Base-by-base conservation (phyloP, 139 green algal genomes). In the Zygnema cylindricum region DNA sequence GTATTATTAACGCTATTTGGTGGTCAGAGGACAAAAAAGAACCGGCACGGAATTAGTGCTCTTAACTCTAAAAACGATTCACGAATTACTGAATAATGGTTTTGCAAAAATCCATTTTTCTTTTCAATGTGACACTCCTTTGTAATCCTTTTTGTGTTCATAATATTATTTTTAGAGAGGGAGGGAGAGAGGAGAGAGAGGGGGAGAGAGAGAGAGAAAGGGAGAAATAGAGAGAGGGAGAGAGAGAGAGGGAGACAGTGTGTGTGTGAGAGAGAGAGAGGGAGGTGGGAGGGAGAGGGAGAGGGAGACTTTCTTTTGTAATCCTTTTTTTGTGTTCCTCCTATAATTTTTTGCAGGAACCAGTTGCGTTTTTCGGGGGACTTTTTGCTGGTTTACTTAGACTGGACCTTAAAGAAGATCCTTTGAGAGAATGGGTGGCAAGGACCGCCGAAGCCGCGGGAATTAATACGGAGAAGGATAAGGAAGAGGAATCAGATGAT, bases 331-430 rank as follows among this genome's bases (percentile, higher is more conserved):
- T n/a, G n/a, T n/a, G n/a, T 63, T 63, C 16, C 16, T 25, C 16
- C 16, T 63, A 25, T 7, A 63, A 63, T 63, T 7, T 16, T 63
- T 63, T 82, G 33, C 54, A 91, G 77, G 86, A 91, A n/a, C 86
- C 86, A 22, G 71, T 91, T 21, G 86, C 86, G 2, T 91, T 91
- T 39, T 71, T 91, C 25, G 86, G 86, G 30, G 86, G 86, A 23
- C 23, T 91, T 42, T 69, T 91, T 30, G 86, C 86, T 38, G 86
- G 86, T 35, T n/a, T 91, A 23, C 55, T 91, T 22, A 76, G 86
- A 3, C 77, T 91, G 77, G 86, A n/a, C n/a, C n/a, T n/a, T n/a
- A n/a, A n/a, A n/a, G n/a, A n/a, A n/a, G n/a, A n/a, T n/a, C n/a
- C n/a, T n/a, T 38, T 85, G 78, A 7, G 43, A 2, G 36, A 87